These are phyloP conservation scores for Aspergillus sp. DNA, from an alignment of 2,329 filamentous ascomycete species.

Conservation along the genomic window DNA sequence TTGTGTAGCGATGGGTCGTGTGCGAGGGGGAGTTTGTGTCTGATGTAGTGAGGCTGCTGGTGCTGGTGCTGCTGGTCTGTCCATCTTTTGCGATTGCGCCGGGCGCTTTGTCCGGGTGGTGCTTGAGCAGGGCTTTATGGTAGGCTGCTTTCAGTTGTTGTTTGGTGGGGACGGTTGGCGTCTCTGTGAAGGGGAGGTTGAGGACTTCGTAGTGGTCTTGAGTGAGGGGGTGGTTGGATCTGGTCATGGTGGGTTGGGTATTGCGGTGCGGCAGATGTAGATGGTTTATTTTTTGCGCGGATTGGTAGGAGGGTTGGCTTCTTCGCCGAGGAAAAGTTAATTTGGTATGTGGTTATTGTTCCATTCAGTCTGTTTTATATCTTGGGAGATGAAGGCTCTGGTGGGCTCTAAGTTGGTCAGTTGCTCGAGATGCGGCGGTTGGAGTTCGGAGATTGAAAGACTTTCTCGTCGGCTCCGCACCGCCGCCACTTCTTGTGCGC, in stretches of 20 bases:
- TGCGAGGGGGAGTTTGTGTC: not conserved
- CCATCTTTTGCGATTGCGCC: constrained; percentile 19
- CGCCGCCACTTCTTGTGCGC: not conserved
- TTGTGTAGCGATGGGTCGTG: constrained; percentile 35
- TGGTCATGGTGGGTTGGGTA: constrained; percentile 20
- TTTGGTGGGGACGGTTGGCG: constrained; percentile 33
- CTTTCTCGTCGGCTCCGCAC: constrained; percentile 1
- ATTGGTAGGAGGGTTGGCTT: not conserved
- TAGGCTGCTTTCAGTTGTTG: constrained; percentile 58
- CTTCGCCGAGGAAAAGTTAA: not conserved
- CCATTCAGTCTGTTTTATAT: not conserved
- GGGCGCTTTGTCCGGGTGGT: constrained; percentile 61
- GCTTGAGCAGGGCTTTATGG: constrained; percentile 56
- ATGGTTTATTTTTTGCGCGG: not conserved
- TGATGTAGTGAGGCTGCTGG: not conserved
- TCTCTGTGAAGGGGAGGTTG: constrained; percentile 34
- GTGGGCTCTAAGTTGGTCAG: not conserved
- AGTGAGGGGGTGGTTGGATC: constrained; percentile 10
- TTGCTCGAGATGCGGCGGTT: not conserved
- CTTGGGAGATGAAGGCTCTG: not conserved
- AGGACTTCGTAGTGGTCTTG: constrained; percentile 45
- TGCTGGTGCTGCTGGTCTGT: not conserved
- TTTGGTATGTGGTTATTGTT: not conserved
- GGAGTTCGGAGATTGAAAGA: not conserved
- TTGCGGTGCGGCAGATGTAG: not conserved